Conservation (phyloP, 768 basidiomycete genomes). For the Phallus indusiatus region DNA sequence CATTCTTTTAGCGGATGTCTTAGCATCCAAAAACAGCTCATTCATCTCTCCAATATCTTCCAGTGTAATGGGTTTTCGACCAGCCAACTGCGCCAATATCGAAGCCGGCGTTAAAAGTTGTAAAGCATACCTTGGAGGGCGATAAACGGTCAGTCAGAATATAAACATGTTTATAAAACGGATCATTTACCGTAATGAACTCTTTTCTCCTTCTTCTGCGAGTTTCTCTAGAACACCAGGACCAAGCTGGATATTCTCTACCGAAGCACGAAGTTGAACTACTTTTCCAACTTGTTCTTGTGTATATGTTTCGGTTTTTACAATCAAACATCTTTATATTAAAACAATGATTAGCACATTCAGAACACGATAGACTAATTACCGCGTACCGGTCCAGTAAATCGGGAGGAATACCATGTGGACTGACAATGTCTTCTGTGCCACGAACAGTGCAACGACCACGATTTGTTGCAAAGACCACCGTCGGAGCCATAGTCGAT, state of each 20-base stretch:
- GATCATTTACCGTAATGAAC: constrained; percentile 57
- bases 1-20: constrained; percentile 57
- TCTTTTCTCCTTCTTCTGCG: constrained; percentile 72
- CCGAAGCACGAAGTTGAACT: constrained; percentile 73
- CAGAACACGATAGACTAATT: constrained; percentile 3
- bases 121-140: constrained; percentile 61
- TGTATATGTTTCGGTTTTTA: constrained; percentile 79
- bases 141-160: not conserved
- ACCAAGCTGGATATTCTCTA: constrained; percentile 76
- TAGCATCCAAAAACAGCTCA: constrained; percentile 92
- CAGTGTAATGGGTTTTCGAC: constrained; percentile 69
- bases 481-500: constrained; percentile 94
- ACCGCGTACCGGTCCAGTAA: constrained; percentile 70
- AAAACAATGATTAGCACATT: constrained; percentile 1
- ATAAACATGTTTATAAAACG: not conserved
- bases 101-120: constrained; percentile 88
- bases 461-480: constrained; percentile 93
- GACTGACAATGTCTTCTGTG: constrained; percentile 81
- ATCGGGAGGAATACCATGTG: constrained; percentile 92
- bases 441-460: constrained; percentile 90
- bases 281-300: constrained; percentile 82
- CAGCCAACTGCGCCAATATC: constrained; percentile 70
- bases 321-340: constrained; percentile 73
- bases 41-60: constrained; percentile 94
- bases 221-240: constrained; percentile 70